Evolutionary conservation across 352 stramenopile species (phyloP), one percentile per base, ranked within the genome.

Genomic region (Globisporangium paroecandrum): DNA sequence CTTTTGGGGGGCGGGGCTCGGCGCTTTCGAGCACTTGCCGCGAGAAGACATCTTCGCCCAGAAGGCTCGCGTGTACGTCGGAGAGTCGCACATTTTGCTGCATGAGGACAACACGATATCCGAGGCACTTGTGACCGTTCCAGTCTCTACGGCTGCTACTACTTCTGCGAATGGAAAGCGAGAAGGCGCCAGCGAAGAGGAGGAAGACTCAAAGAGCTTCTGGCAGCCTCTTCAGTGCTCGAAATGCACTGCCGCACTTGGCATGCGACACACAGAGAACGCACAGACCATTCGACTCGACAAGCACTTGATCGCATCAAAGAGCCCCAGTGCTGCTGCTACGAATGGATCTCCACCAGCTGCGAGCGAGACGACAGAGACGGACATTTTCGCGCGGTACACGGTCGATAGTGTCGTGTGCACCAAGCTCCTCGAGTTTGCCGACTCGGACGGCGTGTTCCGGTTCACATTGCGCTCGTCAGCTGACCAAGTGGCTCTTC

Each of bases 1-100:
- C 66, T 95, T 93, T 59, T 93, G 87, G 87, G 87, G 87, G 10
- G 80, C 82, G 41, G 87, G 84, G 8, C 81, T 90, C 59, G 87
- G 87, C 47, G 86, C 81, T 3, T 94, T 94, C 66, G 84, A 93
- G 65, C 82, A 94, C 53, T 83, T 94, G 64, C 85, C 87, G 4
- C 76, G 82, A 0, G 83, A 93, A 41, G 77, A 77, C 55, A 93
- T 95, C 57, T 69, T 81, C 22, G 80, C 85, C 2, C 77, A 88
- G 13, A 29, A 59, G 22, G 63, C 64, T 6, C 80, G 85, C 18
- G 68, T 92, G 13, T 85, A 87, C 55, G 80, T 95, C 29, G 85
- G 82, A 1, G 81, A 91, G 65, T 79, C 82, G 0, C 82, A 86
- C 53, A 64, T 95, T 0, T 64, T 95, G 32, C 13, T 95, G 13